Percentiles rank a stretch among this genome's conserved stretches.
These are phyloP conservation scores for Malassezia brasiliensis DNA, from an alignment of 1,284 basidiomycete genomes.

Conservation along the genomic window DNA sequence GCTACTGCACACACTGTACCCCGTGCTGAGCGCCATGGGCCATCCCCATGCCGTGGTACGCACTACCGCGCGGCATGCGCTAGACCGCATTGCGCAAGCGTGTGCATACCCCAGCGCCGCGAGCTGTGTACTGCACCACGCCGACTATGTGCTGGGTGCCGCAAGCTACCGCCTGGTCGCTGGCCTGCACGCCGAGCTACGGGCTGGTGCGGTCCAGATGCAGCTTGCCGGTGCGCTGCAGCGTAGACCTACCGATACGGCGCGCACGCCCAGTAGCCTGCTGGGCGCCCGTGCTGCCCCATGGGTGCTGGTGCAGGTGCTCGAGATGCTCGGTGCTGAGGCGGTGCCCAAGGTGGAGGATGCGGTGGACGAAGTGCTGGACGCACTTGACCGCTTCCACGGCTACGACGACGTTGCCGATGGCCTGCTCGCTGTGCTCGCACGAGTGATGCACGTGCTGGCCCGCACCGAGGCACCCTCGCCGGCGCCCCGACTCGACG, in stretches of 20 bases:
- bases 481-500: neutral
- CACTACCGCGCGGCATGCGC: slow-evolving; percentile 14
- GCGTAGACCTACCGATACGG: neutral
- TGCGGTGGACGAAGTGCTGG: slow-evolving; percentile 43
- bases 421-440: slow-evolving; percentile 35
- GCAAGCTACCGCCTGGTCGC: slow-evolving; percentile 35
- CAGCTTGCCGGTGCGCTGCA: neutral
- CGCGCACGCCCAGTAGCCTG: slow-evolving; percentile 5
- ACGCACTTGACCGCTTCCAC: slow-evolving; percentile 44
- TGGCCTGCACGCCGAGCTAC: slow-evolving; percentile 23
- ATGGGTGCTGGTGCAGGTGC: slow-evolving; percentile 43
- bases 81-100: slow-evolving; percentile 26
- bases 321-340: slow-evolving; percentile 36
- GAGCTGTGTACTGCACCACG: slow-evolving; percentile 35
- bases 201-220: slow-evolving; percentile 4
- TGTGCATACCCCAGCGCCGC: slow-evolving; percentile 31
- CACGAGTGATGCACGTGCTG: slow-evolving; percentile 30
- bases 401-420: slow-evolving; percentile 27
- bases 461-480: neutral
- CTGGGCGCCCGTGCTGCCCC: slow-evolving; percentile 36
- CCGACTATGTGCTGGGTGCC: slow-evolving; percentile 41
- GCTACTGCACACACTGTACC: slow-evolving; percentile 32
- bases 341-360: slow-evolving; percentile 41
- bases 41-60: slow-evolving; percentile 15
- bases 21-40: slow-evolving; percentile 30